Evolutionary conservation across 2,329 filamentous ascomycete species (phyloP).

Genomic region (Fusarium sp.): DNA sequence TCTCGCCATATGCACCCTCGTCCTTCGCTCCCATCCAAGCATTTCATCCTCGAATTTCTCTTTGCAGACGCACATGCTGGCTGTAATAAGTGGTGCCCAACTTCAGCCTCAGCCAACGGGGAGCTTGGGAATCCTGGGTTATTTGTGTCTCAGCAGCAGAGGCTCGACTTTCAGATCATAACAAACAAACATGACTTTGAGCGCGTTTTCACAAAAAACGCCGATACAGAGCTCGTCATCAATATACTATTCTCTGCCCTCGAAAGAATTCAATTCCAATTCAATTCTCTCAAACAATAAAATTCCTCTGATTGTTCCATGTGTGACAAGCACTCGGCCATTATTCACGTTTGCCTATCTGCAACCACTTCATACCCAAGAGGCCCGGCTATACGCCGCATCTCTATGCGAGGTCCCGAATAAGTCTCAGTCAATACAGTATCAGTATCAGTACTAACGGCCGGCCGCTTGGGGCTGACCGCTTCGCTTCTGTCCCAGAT

Average conservation of each 20-base stretch:
- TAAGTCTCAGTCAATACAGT: constrained; percentile 33
- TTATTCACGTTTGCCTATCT: constrained; percentile 26
- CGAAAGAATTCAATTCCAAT: constrained; percentile 1
- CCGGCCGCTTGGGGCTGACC: constrained; percentile 35
- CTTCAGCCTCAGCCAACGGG: constrained; percentile 20
- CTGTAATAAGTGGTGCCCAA: constrained; percentile 32
- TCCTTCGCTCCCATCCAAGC: constrained; percentile 33
- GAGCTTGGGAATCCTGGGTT: constrained; percentile 15
- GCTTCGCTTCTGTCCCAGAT: constrained; percentile 24
- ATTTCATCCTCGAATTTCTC: constrained; percentile 26
- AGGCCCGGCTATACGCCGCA: constrained; percentile 36
- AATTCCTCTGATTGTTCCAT: constrained; percentile 17
- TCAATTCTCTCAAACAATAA: constrained; percentile 13
- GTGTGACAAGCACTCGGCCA: constrained; percentile 21
- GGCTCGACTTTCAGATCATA: constrained; percentile 35
- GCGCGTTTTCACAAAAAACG: constrained; percentile 29
- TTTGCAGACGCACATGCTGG: constrained; percentile 32
- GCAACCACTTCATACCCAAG: constrained; percentile 27
- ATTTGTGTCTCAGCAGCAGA: constrained; percentile 41
- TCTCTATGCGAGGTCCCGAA: constrained; percentile 39
- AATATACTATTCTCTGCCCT: constrained; percentile 1
- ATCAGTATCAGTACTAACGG: constrained; percentile 14
- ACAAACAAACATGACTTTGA: constrained; percentile 38
- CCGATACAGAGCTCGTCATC: constrained; percentile 16
- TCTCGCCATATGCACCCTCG: constrained; percentile 16